Evolutionary conservation across 148 eudicot species (phyloP).

Genomic region (Dianthus caryophyllus): DNA sequence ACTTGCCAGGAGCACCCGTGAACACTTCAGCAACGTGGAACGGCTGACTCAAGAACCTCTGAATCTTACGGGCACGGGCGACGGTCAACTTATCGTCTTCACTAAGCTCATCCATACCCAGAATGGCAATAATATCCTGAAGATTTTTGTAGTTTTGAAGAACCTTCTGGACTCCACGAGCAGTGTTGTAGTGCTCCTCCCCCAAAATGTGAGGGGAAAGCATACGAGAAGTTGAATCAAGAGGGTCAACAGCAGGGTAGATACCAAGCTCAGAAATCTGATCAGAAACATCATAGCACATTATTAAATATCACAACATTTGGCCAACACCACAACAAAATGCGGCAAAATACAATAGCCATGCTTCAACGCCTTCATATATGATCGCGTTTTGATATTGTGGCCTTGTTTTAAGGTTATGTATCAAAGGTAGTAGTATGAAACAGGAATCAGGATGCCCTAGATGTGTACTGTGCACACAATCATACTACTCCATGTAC

Average conservation of each 20-base stretch:
- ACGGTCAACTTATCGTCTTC: slow-evolving; percentile 98
- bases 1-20: slow-evolving; percentile 99
- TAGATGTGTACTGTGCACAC: background rate
- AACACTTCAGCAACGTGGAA: slow-evolving; percentile 98
- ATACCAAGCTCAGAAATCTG: slow-evolving; percentile 99
- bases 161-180: slow-evolving; percentile 96
- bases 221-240: slow-evolving; percentile 97
- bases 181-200: slow-evolving; percentile 92
- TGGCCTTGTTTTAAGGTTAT: too few relatives aligned
- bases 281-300: background rate
- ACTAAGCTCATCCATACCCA: slow-evolving; percentile 99
- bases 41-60: slow-evolving; percentile 92
- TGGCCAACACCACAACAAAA: too few relatives aligned
- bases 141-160: slow-evolving; percentile 97
- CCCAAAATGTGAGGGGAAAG: slow-evolving; percentile 97
- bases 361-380: too few relatives aligned
- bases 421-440: too few relatives aligned
- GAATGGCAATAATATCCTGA: slow-evolving; percentile 96
- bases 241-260: slow-evolving; percentile 96
- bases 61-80: slow-evolving; percentile 97
- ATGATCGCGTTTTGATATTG: too few relatives aligned
- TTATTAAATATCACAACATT: too few relatives aligned
- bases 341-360: too few relatives aligned
- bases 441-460: background rate
- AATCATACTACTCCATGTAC: too few relatives aligned